phyloP scores from a whole-genome alignment of 495 filamentous ascomycete species.

The Coniosporium apollinis region DNA sequence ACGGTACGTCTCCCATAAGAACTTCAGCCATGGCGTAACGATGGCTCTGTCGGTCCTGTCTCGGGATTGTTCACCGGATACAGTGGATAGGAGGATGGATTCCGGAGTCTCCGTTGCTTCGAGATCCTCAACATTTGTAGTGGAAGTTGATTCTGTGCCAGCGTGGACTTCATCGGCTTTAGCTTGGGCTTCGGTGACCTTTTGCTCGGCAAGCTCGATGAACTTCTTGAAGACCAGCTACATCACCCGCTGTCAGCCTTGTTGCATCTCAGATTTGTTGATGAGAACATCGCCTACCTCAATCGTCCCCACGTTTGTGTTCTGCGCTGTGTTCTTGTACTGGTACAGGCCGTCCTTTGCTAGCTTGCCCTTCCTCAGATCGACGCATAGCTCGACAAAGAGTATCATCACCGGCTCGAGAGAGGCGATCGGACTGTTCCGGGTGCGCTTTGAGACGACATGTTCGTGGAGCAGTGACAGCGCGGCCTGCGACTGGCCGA shows the following conservation, averaged over 20 bases:
- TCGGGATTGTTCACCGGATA: conserved; percentile 91
- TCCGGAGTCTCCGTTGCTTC: conserved; percentile 96
- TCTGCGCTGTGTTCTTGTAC: conserved; percentile 99
- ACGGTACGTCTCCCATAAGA: conserved; percentile 99
- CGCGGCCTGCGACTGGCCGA: conserved; percentile 82
- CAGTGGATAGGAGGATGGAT: conserved; percentile 91
- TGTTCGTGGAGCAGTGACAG: conserved; percentile 94
- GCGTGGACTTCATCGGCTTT: conserved; percentile 93
- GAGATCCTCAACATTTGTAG: conserved; percentile 76
- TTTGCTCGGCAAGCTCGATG: conserved; percentile 89
- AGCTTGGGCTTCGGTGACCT: conserved; percentile 88
- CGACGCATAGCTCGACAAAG: conserved; percentile 90
- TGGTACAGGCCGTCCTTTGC: conserved; percentile 98
- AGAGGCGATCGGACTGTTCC: conserved; percentile 91
- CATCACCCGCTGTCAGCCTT: conserved; percentile 4
- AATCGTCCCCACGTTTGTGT: conserved; percentile 95
- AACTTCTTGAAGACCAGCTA: conserved; percentile 87
- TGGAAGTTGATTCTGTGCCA: conserved; percentile 51
- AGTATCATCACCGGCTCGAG: conserved; percentile 97
- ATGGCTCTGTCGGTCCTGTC: conserved; percentile 95
- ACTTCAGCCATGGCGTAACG: conserved; percentile 98
- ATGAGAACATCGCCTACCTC: conserved; percentile 41
- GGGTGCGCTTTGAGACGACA: conserved; percentile 91
- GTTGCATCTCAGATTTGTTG: neutral
- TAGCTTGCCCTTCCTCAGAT: conserved; percentile 89